Conservation (phyloP, 2,329 filamentous ascomycete genomes). For the Aureobasidium sp. region DNA sequence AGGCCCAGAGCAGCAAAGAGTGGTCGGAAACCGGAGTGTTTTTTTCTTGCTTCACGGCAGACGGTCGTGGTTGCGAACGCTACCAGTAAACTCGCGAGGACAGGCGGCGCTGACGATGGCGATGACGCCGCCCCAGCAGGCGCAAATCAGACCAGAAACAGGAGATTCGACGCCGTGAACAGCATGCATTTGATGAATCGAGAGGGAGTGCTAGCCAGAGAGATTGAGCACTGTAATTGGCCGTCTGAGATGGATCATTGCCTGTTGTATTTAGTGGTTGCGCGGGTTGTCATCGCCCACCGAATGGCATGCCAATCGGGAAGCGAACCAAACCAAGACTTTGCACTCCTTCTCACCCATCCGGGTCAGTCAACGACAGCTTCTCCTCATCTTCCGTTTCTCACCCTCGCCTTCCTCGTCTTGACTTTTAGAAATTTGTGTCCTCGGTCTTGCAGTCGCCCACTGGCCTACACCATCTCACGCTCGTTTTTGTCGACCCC, state of each 20-base stretch:
- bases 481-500: slow-evolving; percentile 11
- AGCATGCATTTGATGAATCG: background rate
- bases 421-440: slow-evolving; percentile 1
- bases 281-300: background rate
- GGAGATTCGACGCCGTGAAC: background rate
- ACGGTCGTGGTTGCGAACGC: background rate
- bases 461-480: background rate
- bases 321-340: slow-evolving; percentile 13
- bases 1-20: slow-evolving; percentile 3
- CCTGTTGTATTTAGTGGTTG: background rate
- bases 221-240: background rate
- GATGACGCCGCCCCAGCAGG: background rate
- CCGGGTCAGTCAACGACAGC: slow-evolving; percentile 1
- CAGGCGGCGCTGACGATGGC: background rate
- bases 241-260: background rate
- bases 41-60: background rate
- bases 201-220: background rate
- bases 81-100: background rate
- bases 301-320: slow-evolving; percentile 8
- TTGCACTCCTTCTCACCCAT: slow-evolving; percentile 12
- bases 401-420: slow-evolving; percentile 12
- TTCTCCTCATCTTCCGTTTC: slow-evolving; percentile 1
- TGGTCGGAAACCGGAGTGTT: background rate
- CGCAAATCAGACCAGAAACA: background rate
- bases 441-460: background rate